Evolutionary conservation across 768 basidiomycete genomes (phyloP).

Genomic region (Pisolithus marmoratus): DNA sequence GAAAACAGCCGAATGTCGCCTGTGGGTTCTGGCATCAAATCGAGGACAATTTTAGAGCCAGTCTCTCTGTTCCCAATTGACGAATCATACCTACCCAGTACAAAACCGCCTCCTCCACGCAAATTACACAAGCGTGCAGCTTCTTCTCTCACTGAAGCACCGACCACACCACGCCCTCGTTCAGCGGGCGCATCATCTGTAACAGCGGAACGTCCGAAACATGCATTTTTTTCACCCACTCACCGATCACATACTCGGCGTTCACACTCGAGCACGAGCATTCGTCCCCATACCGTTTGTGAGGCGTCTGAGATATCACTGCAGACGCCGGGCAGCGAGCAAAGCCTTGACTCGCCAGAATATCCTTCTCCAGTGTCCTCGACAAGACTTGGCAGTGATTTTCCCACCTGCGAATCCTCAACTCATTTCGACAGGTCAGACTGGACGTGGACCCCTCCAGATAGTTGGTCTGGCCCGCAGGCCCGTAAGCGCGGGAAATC

Average conservation of each 20-base stretch:
- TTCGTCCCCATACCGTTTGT: not conserved
- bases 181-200: not conserved
- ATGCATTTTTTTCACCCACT: not conserved
- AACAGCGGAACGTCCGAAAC: not conserved
- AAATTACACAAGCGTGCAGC: conserved; percentile 10
- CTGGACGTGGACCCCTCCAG: conserved; percentile 19
- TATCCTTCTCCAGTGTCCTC: not conserved
- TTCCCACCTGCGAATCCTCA: not conserved
- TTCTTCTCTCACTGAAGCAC: not conserved
- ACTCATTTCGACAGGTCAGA: not conserved
- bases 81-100: conserved; percentile 18
- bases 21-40: not conserved
- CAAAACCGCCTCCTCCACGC: conserved; percentile 14
- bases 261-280: not conserved
- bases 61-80: conserved; percentile 9
- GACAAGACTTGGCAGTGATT: not conserved
- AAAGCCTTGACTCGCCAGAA: not conserved
- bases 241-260: not conserved
- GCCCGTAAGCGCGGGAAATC: not conserved
- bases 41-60: not conserved
- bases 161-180: not conserved
- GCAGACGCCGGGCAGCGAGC: not conserved
- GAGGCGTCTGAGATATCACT: not conserved
- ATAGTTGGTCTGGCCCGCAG: conserved; percentile 19
- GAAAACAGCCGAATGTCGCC: not conserved